Conservation (phyloP, 1,284 basidiomycete genomes). For the Heterobasidion occidentale region DNA sequence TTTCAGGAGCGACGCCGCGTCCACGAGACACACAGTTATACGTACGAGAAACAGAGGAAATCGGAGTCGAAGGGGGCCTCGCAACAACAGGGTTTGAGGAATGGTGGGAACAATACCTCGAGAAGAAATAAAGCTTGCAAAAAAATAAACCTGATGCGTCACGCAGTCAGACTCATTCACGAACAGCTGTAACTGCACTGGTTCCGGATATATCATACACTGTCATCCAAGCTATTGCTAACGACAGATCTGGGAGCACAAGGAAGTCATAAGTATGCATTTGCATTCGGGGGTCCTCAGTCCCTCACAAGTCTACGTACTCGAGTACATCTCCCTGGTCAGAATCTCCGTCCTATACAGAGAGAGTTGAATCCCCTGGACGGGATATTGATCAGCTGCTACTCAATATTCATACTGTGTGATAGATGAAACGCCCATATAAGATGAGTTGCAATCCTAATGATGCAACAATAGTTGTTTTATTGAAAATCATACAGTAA, state of each 20-base stretch:
- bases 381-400: no score
- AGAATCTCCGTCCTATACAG: no score
- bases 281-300: no score
- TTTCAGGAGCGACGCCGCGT: constrained; percentile 49
- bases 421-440: no score
- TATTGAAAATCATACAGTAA: background rate
- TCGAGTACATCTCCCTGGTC: no score
- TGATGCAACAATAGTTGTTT: background rate
- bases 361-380: no score
- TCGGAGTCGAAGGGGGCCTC: constrained; percentile 49
- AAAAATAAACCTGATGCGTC: background rate
- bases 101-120: constrained; percentile 55
- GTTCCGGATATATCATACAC: background rate
- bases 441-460: background rate
- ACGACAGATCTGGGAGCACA: background rate
- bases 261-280: background rate
- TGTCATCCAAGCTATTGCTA: background rate
- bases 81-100: constrained; percentile 62
- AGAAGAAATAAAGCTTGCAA: background rate
- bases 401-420: no score
- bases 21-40: constrained; percentile 69
- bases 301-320: no score
- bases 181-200: background rate
- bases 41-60: constrained; percentile 56
- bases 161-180: background rate